A percentile compares a stretch with the other conserved stretches of the same genome.
These are phyloP conservation scores for Boletus pseudopeckii DNA, from an alignment of 768 basidiomycete genomes.

Conservation along the genomic window DNA sequence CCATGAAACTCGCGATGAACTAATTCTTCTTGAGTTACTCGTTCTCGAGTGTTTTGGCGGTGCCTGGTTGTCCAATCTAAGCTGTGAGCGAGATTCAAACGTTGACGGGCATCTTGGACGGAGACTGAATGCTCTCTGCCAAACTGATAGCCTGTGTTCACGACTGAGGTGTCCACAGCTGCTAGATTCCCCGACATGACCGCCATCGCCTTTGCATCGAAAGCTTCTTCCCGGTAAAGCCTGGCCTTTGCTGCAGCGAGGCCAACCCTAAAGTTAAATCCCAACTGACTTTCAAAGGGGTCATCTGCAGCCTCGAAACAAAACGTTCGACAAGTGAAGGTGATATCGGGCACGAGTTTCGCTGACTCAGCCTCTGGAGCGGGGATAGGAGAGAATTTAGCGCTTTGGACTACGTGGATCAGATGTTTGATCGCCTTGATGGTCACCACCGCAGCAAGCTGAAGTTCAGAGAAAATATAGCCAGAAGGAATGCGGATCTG, in stretches of 20 bases:
- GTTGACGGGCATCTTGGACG: slow-evolving; percentile 64
- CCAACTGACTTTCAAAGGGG: slow-evolving; percentile 74
- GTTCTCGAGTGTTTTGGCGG: slow-evolving; percentile 45
- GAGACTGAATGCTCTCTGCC: slow-evolving; percentile 61
- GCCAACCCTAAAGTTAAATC: slow-evolving; percentile 71
- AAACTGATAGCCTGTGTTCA: slow-evolving; percentile 62
- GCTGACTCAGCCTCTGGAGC: slow-evolving; percentile 68
- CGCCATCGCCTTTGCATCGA: slow-evolving; percentile 71
- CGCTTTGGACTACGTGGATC: slow-evolving; percentile 47
- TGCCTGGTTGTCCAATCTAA: slow-evolving; percentile 66
- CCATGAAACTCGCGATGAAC: slow-evolving; percentile 46
- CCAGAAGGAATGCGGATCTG: slow-evolving; percentile 78
- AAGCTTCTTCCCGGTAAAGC: slow-evolving; percentile 75
- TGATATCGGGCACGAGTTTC: slow-evolving; percentile 64
- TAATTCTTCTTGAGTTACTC: slow-evolving; percentile 46
- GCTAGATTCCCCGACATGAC: slow-evolving; percentile 38
- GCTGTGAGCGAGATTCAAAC: slow-evolving; percentile 67
- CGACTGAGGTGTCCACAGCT: slow-evolving; percentile 32
- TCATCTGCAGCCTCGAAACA: slow-evolving; percentile 82
- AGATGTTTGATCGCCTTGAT: slow-evolving; percentile 77
- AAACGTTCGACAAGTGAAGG: slow-evolving; percentile 55
- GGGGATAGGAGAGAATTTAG: slow-evolving; percentile 52
- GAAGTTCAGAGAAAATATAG: slow-evolving; percentile 71
- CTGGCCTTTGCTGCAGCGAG: slow-evolving; percentile 67
- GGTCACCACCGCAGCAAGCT: slow-evolving; percentile 65